A percentile compares a stretch with the other conserved stretches of the same genome.
Conservation (phyloP, 2,329 filamentous ascomycete genomes). For the Penicillium sp. region DNA sequence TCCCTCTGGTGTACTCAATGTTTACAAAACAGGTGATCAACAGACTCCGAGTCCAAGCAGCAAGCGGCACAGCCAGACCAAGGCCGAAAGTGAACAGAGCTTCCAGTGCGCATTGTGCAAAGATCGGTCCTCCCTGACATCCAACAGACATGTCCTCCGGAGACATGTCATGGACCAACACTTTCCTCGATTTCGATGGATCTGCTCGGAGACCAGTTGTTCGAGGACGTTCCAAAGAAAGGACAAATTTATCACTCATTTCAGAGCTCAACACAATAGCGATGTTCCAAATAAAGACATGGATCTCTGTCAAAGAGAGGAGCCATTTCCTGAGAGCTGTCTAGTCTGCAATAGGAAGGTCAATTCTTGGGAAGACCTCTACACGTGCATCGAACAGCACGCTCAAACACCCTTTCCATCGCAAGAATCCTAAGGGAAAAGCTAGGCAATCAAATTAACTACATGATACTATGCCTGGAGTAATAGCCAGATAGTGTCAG, state of each 20-base stretch:
- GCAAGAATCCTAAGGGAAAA: not conserved
- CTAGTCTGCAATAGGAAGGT: not conserved
- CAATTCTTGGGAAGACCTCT: not conserved
- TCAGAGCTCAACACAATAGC: not conserved
- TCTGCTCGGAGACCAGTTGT: not conserved
- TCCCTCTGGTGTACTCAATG: not conserved
- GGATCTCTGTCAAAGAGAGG: not conserved
- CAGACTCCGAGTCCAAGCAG: not conserved
- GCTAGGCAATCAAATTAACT: not conserved
- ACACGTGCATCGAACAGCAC: not conserved
- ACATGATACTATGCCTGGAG: no score
- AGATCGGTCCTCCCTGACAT: not conserved
- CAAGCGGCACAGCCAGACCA: not conserved
- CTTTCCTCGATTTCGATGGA: not conserved
- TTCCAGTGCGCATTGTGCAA: not conserved
- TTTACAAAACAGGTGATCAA: no score
- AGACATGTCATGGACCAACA: not conserved
- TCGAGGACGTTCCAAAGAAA: not conserved
- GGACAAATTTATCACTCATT: not conserved
- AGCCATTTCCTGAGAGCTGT: not conserved
- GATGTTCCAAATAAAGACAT: not conserved
- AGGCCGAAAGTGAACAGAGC: not conserved
- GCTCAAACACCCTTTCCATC: not conserved
- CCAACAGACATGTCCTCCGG: not conserved
- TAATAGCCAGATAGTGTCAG: no score